Base-by-base conservation (phyloP, 805 yeast genomes). In the Saccharomycopsis javanensis region DNA sequence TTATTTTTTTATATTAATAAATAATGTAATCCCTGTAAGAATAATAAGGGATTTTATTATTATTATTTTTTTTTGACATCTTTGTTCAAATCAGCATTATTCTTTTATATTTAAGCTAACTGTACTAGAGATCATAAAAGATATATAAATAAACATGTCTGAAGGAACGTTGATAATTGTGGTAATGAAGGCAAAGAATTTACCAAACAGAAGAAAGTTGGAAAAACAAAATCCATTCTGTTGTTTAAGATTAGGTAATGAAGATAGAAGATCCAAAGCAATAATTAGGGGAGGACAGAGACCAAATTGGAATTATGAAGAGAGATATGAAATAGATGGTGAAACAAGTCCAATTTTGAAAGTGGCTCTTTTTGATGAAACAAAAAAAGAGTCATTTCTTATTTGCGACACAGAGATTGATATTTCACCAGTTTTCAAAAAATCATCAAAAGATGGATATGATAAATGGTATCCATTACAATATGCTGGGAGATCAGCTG, bases 161-260 rank as follows among this genome's bases (percentile, higher is more conserved):
- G 48, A 42, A 23, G 86, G 86, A 8, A 77, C 80, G 5, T 72
- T 91, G 57, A 86, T 88, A 37, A 79, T 90, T 4, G 85, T 88
- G 60, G 87, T 91, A 3, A 77, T 85, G 55, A 80, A 88, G 62
- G 96, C 94, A 0, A 83, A 84, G 65, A 95, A 89, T 65, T 77
- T 94, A 50, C 96, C 96, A 25, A 92, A 94, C 70, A 74, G 89
- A 60, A 76, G 92, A 37, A 88, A 85, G 61, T 74, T 92, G 54
- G 97, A 95, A 65, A 94, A 94, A 66, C 99, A 94, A 70, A 86
- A 88, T 62, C 99, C 98, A 1, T 91, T 88, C 71, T 86, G 90
- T 60, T 81, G 92, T 5, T 76, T 88, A 11, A 74, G 98, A 57
- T 76, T 94, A 4, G 92, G 91, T 30, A 88, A 88, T 59, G 79